Evolutionary conservation across 495 filamentous ascomycete genomes (phyloP), one percentile per base, ranked within the genome.

Genomic region (Trichoderma erinaceum): DNA sequence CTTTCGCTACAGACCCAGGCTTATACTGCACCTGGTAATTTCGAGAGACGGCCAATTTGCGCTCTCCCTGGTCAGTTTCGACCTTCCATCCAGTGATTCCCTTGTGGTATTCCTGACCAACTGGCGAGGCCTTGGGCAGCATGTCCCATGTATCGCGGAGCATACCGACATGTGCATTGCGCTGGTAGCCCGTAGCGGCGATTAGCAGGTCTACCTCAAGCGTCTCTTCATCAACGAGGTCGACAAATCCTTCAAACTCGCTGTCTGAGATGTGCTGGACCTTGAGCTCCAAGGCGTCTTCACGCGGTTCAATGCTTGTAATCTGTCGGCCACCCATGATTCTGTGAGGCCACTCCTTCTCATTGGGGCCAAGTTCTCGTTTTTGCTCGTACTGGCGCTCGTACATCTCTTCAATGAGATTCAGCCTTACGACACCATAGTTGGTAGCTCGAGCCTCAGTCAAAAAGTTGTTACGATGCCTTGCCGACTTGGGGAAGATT

Each of bases 361-460:
- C 87, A 66, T 91, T 85, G 2, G 83, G 76, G 71, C 89, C 87
- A 4, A 81, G 70, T 41, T 85, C 84, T 27, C 97, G 81, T 27
- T 89, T 84, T 75, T 99, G 93, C 41, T 90, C 81, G 76, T 97
- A 97, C 80, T 94, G 86, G 25, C 84, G 84, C 76, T 91, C 85
- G 76, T 96, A 97, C 43, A 97, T 84, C 41, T 87, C 84, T 76
- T 97, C 93, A 64, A 99, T 89, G 29, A 97, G 83, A 71, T 92
- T 88, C 2, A 94, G 82, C 5, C 93, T 87, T 12, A 99, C 94
- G 7, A 97, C 95, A 58, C 91, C 88, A 78, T 99, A 99, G 79
- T 99, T 99, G 38, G 94, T 99, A 38, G 83, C 85, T 58, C 86
- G 85, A 70, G 93, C 89, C 25, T 84, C 83, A 4, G 78, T 74